phyloP scores from a whole-genome alignment of 768 basidiomycete genomes.

The Cystofilobasidium capitatum region DNA sequence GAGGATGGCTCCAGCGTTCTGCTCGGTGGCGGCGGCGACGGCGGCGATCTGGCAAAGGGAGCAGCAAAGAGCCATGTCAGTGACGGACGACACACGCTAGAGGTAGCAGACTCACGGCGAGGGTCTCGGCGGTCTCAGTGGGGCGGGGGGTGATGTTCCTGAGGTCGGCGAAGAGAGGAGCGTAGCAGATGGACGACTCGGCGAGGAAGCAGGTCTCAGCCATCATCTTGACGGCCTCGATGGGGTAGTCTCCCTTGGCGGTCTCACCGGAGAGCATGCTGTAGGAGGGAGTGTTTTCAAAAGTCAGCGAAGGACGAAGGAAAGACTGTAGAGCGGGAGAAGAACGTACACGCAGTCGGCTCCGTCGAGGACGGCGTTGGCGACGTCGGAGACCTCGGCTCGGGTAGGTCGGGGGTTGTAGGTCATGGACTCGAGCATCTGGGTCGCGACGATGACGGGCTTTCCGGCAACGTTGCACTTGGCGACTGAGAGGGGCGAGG shows the following conservation, averaged over 20 bases:
- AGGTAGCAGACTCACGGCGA: too few species aligned
- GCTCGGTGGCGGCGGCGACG: conserved; percentile 89
- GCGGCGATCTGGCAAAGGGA: too few species aligned
- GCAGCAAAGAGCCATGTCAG: too few species aligned
- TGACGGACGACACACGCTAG: too few species aligned
- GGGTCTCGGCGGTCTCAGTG: conserved; percentile 88
- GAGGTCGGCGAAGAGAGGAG: conserved; percentile 84
- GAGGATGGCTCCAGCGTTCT: conserved; percentile 86
- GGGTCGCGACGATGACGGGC: conserved; percentile 92
- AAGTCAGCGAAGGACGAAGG: background rate
- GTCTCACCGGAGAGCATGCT: conserved; percentile 96
- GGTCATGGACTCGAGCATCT: conserved; percentile 71
- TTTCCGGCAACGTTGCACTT: conserved; percentile 78
- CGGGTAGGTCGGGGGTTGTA: conserved; percentile 98
- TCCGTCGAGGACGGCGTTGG: conserved; percentile 97
- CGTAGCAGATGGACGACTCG: conserved; percentile 90
- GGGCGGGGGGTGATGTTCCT: conserved; percentile 69
- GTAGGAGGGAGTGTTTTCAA: background rate
- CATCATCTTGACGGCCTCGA: conserved; percentile 98
- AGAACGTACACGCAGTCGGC: conserved; percentile 73
- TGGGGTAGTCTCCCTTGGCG: conserved; percentile 91
- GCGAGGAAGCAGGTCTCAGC: conserved; percentile 97
- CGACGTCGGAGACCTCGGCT: conserved; percentile 97
- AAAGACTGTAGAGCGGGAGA: background rate
- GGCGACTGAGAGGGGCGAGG: conserved; percentile 8